phyloP scores from a whole-genome alignment of 768 basidiomycete species.

The Leccinum incarnatum region DNA sequence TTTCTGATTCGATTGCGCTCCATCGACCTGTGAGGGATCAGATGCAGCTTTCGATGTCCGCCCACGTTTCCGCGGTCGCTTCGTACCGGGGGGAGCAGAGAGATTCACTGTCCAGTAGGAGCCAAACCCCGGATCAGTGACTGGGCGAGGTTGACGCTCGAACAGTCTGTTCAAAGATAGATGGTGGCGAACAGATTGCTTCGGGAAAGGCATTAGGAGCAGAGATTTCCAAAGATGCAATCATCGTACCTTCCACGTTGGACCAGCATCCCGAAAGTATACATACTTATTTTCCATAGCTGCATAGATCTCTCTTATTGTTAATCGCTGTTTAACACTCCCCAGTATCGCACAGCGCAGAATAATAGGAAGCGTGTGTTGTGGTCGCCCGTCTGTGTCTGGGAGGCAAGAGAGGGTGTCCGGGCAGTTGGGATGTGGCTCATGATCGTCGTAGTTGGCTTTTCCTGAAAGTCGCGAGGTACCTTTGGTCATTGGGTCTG shows the following conservation, averaged over 20 bases:
- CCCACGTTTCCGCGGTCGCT: conserved; percentile 79
- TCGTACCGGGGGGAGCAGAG: conserved; percentile 79
- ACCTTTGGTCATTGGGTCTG: conserved; percentile 25
- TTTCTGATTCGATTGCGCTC: conserved; percentile 24
- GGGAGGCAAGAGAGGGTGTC: conserved; percentile 75
- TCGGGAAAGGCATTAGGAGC: conserved; percentile 11
- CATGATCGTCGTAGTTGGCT: conserved; percentile 43
- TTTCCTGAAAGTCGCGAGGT: conserved; percentile 22
- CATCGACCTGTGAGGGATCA: conserved; percentile 13
- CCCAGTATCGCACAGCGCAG: conserved; percentile 82
- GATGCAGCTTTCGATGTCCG: conserved; percentile 49
- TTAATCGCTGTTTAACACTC: conserved; percentile 68
- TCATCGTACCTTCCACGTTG: conserved; percentile 74
- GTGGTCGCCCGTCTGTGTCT: conserved; percentile 74
- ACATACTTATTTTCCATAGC: conserved; percentile 85
- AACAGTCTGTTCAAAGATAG: conserved; percentile 79
- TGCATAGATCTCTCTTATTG: conserved; percentile 82
- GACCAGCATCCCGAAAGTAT: conserved; percentile 76
- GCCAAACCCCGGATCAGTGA: conserved; percentile 82
- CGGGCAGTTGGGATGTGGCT: conserved; percentile 73
- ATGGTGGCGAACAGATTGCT: conserved; percentile 90
- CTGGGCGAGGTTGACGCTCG: conserved; percentile 77
- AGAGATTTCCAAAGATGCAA: neutral
- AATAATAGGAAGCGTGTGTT: conserved; percentile 83
- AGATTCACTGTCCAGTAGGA: conserved; percentile 92